Evolutionary conservation across 2,329 filamentous ascomycete species (phyloP).

Genomic region (Aspergillus pseudoglaucus): DNA sequence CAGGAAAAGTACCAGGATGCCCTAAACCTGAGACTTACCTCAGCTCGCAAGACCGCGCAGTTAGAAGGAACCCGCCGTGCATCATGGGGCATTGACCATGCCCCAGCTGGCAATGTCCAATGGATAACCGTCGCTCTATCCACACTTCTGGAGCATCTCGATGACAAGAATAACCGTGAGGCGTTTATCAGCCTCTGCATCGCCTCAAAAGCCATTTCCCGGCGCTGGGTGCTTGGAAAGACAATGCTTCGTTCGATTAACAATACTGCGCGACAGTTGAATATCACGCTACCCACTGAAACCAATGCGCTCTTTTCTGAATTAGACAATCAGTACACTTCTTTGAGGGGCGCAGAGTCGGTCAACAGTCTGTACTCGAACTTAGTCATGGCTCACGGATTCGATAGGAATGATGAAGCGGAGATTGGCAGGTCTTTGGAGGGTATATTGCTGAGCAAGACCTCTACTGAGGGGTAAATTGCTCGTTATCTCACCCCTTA

Average conservation of each 20-base stretch:
- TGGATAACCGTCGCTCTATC: constrained; percentile 25
- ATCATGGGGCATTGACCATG: constrained; percentile 26
- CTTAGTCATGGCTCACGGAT: no score
- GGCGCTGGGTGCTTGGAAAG: constrained; percentile 16
- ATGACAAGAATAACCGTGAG: constrained; percentile 12
- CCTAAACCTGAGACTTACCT: constrained; percentile 16
- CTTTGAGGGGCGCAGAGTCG: no score
- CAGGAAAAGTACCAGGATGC: constrained; percentile 1
- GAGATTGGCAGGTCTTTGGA: no score
- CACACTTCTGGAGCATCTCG: constrained; percentile 18
- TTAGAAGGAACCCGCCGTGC: constrained; percentile 20
- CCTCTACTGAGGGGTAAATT: no score
- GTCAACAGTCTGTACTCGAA: no score
- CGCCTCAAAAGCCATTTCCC: constrained; percentile 18
- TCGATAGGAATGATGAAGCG: no score
- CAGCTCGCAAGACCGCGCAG: constrained; percentile 20
- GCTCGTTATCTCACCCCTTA: no score
- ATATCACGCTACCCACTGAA: not conserved
- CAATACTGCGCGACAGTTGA: not conserved
- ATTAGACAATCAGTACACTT: no score
- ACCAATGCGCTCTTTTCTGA: not conserved
- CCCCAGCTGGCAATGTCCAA: constrained; percentile 24
- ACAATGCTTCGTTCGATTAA: constrained; percentile 10
- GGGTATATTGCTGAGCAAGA: no score
- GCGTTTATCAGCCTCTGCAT: constrained; percentile 20